These are phyloP conservation scores for Penicillium manginii DNA, from an alignment of 495 filamentous ascomycete genomes.

Conservation along the genomic window DNA sequence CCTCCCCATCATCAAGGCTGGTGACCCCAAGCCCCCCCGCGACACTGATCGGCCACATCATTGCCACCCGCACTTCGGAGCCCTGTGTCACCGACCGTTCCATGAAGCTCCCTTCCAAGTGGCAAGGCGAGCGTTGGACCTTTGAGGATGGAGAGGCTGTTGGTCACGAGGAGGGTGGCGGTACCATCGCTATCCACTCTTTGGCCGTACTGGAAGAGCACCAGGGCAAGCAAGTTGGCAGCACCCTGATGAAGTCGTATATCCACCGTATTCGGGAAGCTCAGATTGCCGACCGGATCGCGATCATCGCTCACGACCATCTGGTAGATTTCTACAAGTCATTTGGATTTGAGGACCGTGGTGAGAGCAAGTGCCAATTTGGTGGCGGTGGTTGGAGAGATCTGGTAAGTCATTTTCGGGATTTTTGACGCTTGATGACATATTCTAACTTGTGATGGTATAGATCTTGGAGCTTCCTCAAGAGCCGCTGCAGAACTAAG, in stretches of 20 bases:
- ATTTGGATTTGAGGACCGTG: constrained; percentile 72
- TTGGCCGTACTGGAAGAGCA: constrained; percentile 77
- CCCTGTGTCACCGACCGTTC: constrained; percentile 70
- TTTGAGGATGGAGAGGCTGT: constrained; percentile 39
- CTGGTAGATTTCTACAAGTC: constrained; percentile 75
- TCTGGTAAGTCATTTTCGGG: constrained; percentile 37
- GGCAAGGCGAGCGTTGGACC: constrained; percentile 50
- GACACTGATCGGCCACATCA: constrained; percentile 77
- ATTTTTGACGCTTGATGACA: neutral
- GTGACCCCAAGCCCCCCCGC: constrained; percentile 48
- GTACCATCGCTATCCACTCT: constrained; percentile 80
- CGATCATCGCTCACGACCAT: constrained; percentile 76
- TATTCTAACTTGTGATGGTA: constrained; percentile 5
- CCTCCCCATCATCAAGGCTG: constrained; percentile 48
- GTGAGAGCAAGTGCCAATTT: constrained; percentile 66
- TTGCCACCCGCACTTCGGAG: constrained; percentile 69
- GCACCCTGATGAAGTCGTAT: constrained; percentile 74
- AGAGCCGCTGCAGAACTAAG: constrained; percentile 21
- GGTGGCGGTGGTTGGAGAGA: constrained; percentile 83
- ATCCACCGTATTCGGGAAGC: constrained; percentile 69
- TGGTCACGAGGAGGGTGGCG: constrained; percentile 71
- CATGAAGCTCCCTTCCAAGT: constrained; percentile 74
- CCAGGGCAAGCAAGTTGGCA: constrained; percentile 75
- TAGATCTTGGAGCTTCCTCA: constrained; percentile 35
- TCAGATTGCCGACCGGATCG: constrained; percentile 70